Percentiles rank a stretch among this genome's conserved stretches.
Evolutionary conservation across 31 red algal species (phyloP).

Genomic region (Endocladia muricata): DNA sequence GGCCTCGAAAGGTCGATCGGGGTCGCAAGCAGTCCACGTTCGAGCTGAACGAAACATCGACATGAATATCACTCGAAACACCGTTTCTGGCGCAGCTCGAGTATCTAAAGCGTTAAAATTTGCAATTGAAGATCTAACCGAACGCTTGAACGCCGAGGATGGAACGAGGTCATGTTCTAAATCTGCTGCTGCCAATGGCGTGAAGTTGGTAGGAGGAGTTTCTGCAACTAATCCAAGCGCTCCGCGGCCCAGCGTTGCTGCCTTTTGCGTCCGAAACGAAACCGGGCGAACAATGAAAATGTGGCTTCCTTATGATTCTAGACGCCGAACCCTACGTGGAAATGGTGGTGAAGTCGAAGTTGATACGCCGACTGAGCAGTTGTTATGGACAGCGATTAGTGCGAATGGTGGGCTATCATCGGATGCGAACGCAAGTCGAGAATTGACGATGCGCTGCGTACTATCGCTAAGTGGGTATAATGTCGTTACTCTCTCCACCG

Average conservation of each 20-base stretch:
- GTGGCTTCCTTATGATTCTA: constrained; percentile 81
- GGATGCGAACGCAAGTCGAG: constrained; percentile 63
- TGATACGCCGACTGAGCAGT: constrained; percentile 75
- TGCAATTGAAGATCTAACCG: constrained; percentile 60
- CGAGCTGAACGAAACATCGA: constrained; percentile 77
- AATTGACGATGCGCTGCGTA: constrained; percentile 64
- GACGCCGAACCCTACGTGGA: constrained; percentile 49
- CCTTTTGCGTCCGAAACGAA: constrained; percentile 90
- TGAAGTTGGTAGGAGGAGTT: background rate
- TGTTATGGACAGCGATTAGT: constrained; percentile 67
- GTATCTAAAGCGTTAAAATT: constrained; percentile 84
- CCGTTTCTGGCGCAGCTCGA: constrained; percentile 79
- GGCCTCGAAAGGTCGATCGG: constrained; percentile 80
- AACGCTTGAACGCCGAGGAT: constrained; percentile 41
- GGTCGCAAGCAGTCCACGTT: constrained; percentile 73
- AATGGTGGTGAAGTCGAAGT: constrained; percentile 86
- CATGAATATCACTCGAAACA: constrained; percentile 84
- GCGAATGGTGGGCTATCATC: constrained; percentile 27
- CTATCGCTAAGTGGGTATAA: constrained; percentile 78
- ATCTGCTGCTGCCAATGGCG: background rate
- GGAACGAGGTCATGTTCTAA: background rate
- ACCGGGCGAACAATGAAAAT: constrained; percentile 73
- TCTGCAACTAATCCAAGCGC: constrained; percentile 5
- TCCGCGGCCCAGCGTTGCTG: constrained; percentile 82
- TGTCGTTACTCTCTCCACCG: constrained; percentile 62